Evolutionary conservation across 2,329 filamentous ascomycete genomes (phyloP).

Genomic region (Bipolaris bicolor): DNA sequence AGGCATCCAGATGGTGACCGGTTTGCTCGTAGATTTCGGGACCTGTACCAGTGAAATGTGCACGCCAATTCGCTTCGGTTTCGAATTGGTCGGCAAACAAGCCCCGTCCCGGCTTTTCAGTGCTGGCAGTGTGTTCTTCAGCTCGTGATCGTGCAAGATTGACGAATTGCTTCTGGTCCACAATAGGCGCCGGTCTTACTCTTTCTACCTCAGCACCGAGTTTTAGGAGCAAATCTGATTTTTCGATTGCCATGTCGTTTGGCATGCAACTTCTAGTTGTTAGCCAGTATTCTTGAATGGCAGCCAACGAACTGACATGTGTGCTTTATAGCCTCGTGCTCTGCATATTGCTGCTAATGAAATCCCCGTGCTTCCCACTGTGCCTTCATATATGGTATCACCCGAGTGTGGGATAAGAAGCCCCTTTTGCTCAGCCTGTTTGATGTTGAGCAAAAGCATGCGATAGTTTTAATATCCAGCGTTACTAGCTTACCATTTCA

Average conservation of each 20-base stretch:
- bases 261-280: slow-evolving; percentile 77
- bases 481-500: slow-evolving; percentile 54
- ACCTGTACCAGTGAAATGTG: slow-evolving; percentile 82
- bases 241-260: slow-evolving; percentile 85
- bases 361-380: slow-evolving; percentile 94
- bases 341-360: slow-evolving; percentile 88
- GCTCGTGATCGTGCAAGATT: slow-evolving; percentile 85
- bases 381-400: slow-evolving; percentile 97
- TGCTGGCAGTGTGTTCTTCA: slow-evolving; percentile 68
- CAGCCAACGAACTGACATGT: slow-evolving; percentile 66
- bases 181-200: slow-evolving; percentile 88
- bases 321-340: slow-evolving; percentile 85
- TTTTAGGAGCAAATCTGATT: slow-evolving; percentile 84
- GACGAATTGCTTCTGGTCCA: slow-evolving; percentile 92
- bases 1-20: slow-evolving; percentile 76
- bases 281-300: slow-evolving; percentile 4
- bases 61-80: slow-evolving; percentile 83
- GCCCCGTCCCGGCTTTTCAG: slow-evolving; percentile 69
- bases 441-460: slow-evolving; percentile 11
- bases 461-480: neutral
- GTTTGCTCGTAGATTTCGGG: slow-evolving; percentile 88
- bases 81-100: slow-evolving; percentile 99
- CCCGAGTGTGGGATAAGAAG: slow-evolving; percentile 78
- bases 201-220: slow-evolving; percentile 92
- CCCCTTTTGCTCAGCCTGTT: slow-evolving; percentile 75